Percentiles rank a stretch among this genome's conserved stretches.
phyloP scores from a whole-genome alignment of 208 protist species.

The Herpetomonas samuelpessoai region DNA sequence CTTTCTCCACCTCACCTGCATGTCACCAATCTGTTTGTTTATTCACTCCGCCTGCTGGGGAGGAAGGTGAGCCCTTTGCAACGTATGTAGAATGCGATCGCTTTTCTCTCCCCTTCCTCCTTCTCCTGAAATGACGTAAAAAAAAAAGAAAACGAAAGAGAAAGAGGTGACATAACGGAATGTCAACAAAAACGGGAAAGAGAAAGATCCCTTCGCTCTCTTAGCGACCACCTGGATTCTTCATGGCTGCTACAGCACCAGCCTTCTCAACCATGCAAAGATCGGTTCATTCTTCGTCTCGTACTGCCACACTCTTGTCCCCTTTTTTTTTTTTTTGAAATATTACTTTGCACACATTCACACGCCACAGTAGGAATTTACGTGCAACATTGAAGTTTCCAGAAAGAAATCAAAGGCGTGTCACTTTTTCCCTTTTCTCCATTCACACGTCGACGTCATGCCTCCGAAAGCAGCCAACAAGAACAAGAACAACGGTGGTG shows the following conservation, averaged over 20 bases:
- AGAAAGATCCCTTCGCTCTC: too few species aligned
- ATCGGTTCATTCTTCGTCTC: too few species aligned
- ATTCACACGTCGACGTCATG: slow-evolving; percentile 17
- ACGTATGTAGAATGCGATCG: neutral
- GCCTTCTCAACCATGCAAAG: too few species aligned
- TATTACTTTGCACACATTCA: too few species aligned
- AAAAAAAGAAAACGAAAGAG: slow-evolving; percentile 1
- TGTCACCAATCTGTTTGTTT: neutral
- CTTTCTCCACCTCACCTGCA: slow-evolving; percentile 1
- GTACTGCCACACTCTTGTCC: too few species aligned
- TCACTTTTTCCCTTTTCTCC: neutral
- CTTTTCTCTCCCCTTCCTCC: slow-evolving; percentile 2
- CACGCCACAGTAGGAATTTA: too few species aligned
- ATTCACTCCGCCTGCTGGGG: neutral
- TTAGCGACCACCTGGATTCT: too few species aligned
- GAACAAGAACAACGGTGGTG: slow-evolving; percentile 33
- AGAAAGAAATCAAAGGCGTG: too few species aligned
- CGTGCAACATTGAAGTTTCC: too few species aligned
- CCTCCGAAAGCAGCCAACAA: slow-evolving; percentile 31
- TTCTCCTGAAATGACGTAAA: neutral
- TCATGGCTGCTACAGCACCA: too few species aligned
- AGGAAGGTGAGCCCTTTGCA: neutral
- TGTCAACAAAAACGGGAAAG: too few species aligned
- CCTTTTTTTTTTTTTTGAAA: too few species aligned
- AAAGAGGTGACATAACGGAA: neutral